Percentiles rank a stretch among this genome's conserved stretches.
These are phyloP conservation scores for Bruguiera sexangula DNA, from an alignment of 345 rosid species.

Conservation along the genomic window DNA sequence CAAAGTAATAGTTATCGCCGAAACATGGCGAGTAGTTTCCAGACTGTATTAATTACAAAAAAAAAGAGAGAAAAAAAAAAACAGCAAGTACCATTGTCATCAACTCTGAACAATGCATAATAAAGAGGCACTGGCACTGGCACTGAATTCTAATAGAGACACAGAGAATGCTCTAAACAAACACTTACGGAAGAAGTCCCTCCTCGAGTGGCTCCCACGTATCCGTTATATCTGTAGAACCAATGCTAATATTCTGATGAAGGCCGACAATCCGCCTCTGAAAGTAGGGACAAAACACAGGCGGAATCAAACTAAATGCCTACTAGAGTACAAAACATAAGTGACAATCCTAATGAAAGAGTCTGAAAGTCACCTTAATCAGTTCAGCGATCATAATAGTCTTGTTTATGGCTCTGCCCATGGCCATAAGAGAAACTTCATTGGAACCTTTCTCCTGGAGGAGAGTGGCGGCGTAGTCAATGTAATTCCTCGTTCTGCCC, in stretches of 20 bases:
- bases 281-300: not conserved
- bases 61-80: too few relatives aligned
- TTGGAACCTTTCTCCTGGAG: conserved; percentile 44
- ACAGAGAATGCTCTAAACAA: not conserved
- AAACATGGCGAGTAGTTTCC: conserved; percentile 37
- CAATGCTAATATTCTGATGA: conserved; percentile 43
- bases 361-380: conserved; percentile 35
- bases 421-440: conserved; percentile 49
- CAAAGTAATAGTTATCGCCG: conserved; percentile 30
- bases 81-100: too few relatives aligned
- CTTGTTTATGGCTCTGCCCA: conserved; percentile 57
- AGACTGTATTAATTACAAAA: conserved; percentile 15
- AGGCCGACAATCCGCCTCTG: conserved; percentile 49
- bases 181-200: conserved; percentile 58
- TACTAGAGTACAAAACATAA: not conserved
- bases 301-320: not conserved
- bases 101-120: too few relatives aligned
- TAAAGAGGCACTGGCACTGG: too few relatives aligned
- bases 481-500: conserved; percentile 49
- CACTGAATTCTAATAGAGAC: not conserved
- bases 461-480: conserved; percentile 46
- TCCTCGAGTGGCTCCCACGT: conserved; percentile 67
- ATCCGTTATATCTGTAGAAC: conserved; percentile 48
- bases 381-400: conserved; percentile 48
- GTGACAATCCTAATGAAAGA: not conserved